Evolutionary conservation across 192 early-diverging fungal genomes (phyloP).

Genomic region (Chytriomyces sp.): DNA sequence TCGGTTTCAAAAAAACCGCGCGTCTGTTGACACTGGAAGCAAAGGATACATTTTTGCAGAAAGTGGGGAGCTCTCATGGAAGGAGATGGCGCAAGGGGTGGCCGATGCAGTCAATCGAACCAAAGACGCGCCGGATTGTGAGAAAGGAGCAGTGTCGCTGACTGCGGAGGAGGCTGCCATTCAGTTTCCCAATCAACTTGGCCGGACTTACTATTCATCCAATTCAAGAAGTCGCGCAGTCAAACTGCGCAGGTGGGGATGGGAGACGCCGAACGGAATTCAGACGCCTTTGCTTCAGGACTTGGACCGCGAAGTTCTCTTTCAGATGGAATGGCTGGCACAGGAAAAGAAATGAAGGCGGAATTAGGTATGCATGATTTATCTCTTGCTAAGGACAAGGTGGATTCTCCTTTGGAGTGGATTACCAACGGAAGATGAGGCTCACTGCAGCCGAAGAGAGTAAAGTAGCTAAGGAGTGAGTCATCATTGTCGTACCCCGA

Average conservation of each 20-base stretch:
- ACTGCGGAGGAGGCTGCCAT: background rate
- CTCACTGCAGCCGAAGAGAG: too few relatives aligned
- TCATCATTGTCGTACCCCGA: too few relatives aligned
- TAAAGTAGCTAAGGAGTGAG: too few relatives aligned
- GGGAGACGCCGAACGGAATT: background rate
- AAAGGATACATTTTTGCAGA: conserved; percentile 5
- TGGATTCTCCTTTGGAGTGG: too few relatives aligned
- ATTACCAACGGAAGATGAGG: too few relatives aligned
- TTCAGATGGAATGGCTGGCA: too few relatives aligned
- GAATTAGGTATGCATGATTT: too few relatives aligned
- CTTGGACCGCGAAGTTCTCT: conserved; percentile 1
- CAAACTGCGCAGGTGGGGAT: background rate
- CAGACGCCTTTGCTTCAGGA: background rate
- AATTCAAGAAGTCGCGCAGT: conserved; percentile 13
- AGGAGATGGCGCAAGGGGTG: background rate
- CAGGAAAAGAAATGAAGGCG: too few relatives aligned
- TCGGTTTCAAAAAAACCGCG: too few relatives aligned
- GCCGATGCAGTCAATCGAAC: background rate
- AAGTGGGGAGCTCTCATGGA: conserved; percentile 1
- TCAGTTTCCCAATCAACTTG: background rate
- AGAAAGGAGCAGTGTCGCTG: background rate
- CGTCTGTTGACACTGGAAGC: too few relatives aligned
- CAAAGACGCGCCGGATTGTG: background rate
- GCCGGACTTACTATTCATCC: background rate
- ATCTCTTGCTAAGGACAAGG: too few relatives aligned